Base-by-base conservation (phyloP, 2,329 filamentous ascomycete species). In the Fusarium illudens region DNA sequence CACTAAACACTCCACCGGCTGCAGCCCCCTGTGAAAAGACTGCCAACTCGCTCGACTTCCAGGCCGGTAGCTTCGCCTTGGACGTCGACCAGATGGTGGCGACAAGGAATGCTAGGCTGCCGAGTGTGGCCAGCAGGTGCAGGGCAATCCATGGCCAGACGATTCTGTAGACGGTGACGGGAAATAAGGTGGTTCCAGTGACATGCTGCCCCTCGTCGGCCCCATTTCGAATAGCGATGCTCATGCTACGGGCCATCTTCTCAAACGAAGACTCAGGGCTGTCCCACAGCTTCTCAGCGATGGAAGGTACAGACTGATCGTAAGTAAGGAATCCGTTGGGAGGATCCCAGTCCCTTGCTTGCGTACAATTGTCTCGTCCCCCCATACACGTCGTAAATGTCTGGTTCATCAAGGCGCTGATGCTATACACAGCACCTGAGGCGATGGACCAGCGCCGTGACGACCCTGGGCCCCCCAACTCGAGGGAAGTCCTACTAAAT, bases 41-140 rank as follows among this genome's bases (percentile, higher is more conserved):
- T 8, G 50, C 33, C n/a, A 53, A 17, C 50, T 53, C 50, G n/a
- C 50, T 53, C 3, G 50, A 53, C 33, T 53, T 53, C 50, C 50
- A 53, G 11, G 25, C 33, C 1, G 50, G 50, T 3, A 37, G 15
- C 13, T 37, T 29, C 12, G 20, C 32, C 5, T 29, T 53, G 7
- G 17, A 10, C 1, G 50, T 53, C 7, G 22, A 39, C 33, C 50
- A 19, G 7, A 53, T 53, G 4, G 50, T 53, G 0, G 6, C n/a
- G 13, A 37, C 17, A 3, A 53, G 22, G 8, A 53, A 53, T 0
- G 11, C n/a, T 3, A 37, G 2, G 2, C 6, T 9, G 6, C 20
- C 33, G 5, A 53, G 6, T 15, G 50, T 53, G 9, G 22, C 20
- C 11, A 39, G 4, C 2, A n/a, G 8, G 12, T 39, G 50, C 4